phyloP scores from a whole-genome alignment of 805 yeast species.

The Torulaspora microellipsoides region DNA sequence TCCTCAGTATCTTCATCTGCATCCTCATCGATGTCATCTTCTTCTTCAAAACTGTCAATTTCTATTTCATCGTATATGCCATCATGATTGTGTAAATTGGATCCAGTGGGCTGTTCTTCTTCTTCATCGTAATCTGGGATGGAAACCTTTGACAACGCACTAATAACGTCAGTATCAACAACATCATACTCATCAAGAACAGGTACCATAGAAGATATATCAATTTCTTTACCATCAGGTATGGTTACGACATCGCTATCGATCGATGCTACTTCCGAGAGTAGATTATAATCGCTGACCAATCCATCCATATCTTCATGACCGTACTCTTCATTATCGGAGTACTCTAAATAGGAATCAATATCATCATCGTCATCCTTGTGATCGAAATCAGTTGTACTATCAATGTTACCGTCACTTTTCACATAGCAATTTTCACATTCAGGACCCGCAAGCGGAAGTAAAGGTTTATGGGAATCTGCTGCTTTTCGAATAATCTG shows the following conservation, averaged over 20 bases:
- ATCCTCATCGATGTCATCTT: conserved; percentile 12
- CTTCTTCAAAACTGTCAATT: conserved; percentile 9
- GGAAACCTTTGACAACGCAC: conserved; percentile 3
- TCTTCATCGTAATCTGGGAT: conserved; percentile 5
- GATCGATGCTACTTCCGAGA: conserved; percentile 11
- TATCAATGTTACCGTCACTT: conserved; percentile 1
- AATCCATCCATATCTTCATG: conserved; percentile 9
- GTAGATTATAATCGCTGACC: conserved; percentile 11
- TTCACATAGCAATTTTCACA: not conserved
- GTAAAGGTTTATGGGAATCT: no score
- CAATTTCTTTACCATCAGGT: conserved; percentile 6
- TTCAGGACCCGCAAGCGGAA: not conserved
- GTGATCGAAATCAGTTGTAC: conserved; percentile 1
- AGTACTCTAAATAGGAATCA: conserved; percentile 11
- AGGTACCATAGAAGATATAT: conserved; percentile 22
- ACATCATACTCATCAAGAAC: conserved; percentile 33
- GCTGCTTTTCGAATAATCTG: conserved; percentile 3
- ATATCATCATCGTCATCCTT: conserved; percentile 11
- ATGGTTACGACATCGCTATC: conserved; percentile 8
- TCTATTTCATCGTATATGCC: conserved; percentile 2
- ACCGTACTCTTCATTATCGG: conserved; percentile 10
- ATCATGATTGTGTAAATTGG: conserved; percentile 1
- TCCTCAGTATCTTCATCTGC: conserved; percentile 11
- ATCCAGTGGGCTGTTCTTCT: conserved; percentile 4
- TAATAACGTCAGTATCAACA: conserved; percentile 13